Conservation (phyloP, 2,329 filamentous ascomycete species). For the Esteya vermicola region DNA sequence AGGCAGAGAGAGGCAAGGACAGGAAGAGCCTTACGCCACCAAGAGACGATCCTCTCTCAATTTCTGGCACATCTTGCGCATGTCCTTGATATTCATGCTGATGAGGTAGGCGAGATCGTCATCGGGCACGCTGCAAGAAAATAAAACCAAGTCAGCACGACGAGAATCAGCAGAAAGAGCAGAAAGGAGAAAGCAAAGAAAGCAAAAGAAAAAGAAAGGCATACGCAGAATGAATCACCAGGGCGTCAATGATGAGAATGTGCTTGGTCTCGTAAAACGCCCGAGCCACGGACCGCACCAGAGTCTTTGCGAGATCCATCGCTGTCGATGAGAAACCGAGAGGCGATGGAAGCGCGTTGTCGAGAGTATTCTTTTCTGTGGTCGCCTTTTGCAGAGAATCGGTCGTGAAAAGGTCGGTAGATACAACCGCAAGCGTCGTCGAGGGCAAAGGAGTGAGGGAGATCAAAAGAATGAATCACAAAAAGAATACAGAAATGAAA, state of each 20-base stretch:
- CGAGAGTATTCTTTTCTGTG: no score
- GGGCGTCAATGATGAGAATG: constrained; percentile 71
- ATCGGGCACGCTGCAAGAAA: constrained; percentile 47
- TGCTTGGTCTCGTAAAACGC: constrained; percentile 80
- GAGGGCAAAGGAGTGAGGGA: background rate
- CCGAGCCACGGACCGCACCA: constrained; percentile 75
- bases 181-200: no score
- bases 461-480: no score
- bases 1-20: background rate
- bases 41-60: constrained; percentile 79
- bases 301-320: constrained; percentile 52
- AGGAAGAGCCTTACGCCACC: constrained; percentile 42
- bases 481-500: background rate
- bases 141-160: no score
- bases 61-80: constrained; percentile 77
- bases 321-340: background rate
- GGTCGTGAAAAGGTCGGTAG: background rate
- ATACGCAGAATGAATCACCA: constrained; percentile 69
- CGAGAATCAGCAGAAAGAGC: no score
- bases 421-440: background rate
- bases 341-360: no score
- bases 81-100: constrained; percentile 79
- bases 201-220: constrained; percentile 31
- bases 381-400: no score
- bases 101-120: constrained; percentile 79